A percentile compares a stretch with the other conserved stretches of the same genome.
Evolutionary conservation across 805 yeast species (phyloP).

Genomic region (Geotrichum ghanense): DNA sequence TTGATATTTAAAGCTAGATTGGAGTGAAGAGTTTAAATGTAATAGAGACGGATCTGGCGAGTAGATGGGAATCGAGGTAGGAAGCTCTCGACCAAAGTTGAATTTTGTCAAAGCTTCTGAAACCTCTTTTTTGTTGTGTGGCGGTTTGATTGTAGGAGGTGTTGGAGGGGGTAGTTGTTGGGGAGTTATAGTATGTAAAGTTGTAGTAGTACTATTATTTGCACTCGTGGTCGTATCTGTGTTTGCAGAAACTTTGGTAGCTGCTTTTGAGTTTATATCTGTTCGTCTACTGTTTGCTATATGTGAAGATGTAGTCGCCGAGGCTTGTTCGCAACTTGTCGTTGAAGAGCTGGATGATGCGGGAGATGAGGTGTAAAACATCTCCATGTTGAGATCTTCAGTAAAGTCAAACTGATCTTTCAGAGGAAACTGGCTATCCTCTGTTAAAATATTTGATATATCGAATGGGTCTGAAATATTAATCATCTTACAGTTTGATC

Average conservation of each 20-base stretch:
- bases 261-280: no score
- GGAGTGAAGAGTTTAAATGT: no score
- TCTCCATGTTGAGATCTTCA: constrained; percentile 17
- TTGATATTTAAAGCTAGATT: constrained; percentile 8
- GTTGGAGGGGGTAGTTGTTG: not conserved
- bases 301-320: no score
- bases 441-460: not conserved
- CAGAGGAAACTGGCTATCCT: not conserved
- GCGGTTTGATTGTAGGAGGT: not conserved
- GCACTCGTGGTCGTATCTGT: no score
- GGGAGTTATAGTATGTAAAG: no score
- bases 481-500: not conserved
- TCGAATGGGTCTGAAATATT: constrained; percentile 1
- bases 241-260: no score
- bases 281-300: no score
- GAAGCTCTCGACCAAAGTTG: not conserved
- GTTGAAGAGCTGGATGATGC: not conserved
- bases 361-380: constrained; percentile 7
- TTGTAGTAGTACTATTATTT: no score
- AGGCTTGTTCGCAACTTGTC: not conserved
- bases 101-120: not conserved
- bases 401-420: constrained; percentile 13
- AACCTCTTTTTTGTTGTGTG: not conserved
- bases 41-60: not conserved
- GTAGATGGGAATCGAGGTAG: not conserved